These are phyloP conservation scores for Sporothrix protearum DNA, from an alignment of 2,329 filamentous ascomycete genomes.

Conservation along the genomic window DNA sequence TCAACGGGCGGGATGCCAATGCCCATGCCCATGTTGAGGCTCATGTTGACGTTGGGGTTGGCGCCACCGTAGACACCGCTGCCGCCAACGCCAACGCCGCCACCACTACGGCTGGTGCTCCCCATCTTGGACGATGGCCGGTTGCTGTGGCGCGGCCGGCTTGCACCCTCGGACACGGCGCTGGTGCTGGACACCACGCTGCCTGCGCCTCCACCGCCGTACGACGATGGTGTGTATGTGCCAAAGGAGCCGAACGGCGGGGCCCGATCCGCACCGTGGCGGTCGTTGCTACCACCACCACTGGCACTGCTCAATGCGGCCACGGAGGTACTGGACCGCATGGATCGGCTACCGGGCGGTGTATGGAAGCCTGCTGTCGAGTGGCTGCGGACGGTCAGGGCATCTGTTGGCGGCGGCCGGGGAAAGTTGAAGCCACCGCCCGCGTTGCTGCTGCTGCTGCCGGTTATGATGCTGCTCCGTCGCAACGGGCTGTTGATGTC, in stretches of 20 bases:
- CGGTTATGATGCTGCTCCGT: conserved; percentile 8
- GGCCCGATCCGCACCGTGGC: not conserved
- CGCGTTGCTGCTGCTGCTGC: not conserved
- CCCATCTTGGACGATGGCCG: conserved; percentile 7
- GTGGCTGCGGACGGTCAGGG: conserved; percentile 27
- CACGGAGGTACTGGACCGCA: conserved; percentile 30
- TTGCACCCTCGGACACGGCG: conserved; percentile 35
- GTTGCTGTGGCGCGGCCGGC: conserved; percentile 27
- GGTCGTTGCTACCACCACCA: not conserved
- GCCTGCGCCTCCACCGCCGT: not conserved
- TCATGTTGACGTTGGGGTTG: conserved; percentile 7
- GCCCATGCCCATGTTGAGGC: conserved; percentile 20
- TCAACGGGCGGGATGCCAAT: conserved; percentile 30
- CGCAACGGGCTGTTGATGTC: conserved; percentile 31
- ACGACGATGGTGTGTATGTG: conserved; percentile 24
- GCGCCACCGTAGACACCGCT: conserved; percentile 4
- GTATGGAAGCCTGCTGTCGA: conserved; percentile 27
- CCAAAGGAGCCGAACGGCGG: conserved; percentile 26
- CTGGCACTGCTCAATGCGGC: conserved; percentile 24
- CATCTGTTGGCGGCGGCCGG: conserved; percentile 30
- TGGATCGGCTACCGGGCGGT: conserved; percentile 28
- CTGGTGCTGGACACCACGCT: conserved; percentile 33
- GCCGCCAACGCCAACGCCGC: not conserved
- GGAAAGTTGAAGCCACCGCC: conserved; percentile 31
- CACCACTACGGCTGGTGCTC: not conserved